Conservation (phyloP, 2,329 filamentous ascomycete species). For the Dryadomyces quercus-mongolicae region DNA sequence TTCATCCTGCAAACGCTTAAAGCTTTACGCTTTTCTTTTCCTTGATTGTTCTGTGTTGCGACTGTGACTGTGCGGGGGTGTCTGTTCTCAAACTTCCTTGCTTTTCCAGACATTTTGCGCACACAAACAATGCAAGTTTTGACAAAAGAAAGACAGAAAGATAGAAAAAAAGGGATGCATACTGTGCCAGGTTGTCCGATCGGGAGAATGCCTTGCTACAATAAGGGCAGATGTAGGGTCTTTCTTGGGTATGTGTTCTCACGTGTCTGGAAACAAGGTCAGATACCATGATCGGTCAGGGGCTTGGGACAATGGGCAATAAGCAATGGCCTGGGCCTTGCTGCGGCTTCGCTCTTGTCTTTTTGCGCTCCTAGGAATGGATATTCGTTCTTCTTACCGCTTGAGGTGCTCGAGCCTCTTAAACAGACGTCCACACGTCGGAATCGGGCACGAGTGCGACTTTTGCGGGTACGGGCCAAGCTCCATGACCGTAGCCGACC, state of each 20-base stretch:
- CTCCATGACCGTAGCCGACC: conserved; percentile 94
- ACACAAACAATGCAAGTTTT: conserved; percentile 19
- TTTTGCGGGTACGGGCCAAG: conserved; percentile 94
- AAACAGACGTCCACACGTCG: conserved; percentile 91
- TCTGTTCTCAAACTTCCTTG: conserved; percentile 1
- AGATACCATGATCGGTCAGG: conserved; percentile 29
- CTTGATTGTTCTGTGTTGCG: background rate
- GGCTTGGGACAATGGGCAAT: conserved; percentile 5
- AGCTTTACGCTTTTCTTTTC: too few relatives aligned
- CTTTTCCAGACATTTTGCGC: conserved; percentile 20
- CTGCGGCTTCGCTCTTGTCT: background rate
- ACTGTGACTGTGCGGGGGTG: background rate
- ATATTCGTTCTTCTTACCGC: conserved; percentile 54
- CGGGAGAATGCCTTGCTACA: conserved; percentile 98
- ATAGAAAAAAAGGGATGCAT: conserved; percentile 35
- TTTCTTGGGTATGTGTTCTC: conserved; percentile 97
- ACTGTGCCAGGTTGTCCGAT: conserved; percentile 98
- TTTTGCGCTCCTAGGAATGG: too few relatives aligned
- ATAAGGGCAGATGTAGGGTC: conserved; percentile 92
- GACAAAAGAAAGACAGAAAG: conserved; percentile 21
- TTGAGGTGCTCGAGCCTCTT: conserved; percentile 99
- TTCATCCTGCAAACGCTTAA: background rate
- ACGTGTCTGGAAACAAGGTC: conserved; percentile 66
- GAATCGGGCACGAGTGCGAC: conserved; percentile 98
- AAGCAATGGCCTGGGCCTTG: background rate